Conservation (phyloP, 2,329 filamentous ascomycete genomes). For the Corynespora cassiicola region DNA sequence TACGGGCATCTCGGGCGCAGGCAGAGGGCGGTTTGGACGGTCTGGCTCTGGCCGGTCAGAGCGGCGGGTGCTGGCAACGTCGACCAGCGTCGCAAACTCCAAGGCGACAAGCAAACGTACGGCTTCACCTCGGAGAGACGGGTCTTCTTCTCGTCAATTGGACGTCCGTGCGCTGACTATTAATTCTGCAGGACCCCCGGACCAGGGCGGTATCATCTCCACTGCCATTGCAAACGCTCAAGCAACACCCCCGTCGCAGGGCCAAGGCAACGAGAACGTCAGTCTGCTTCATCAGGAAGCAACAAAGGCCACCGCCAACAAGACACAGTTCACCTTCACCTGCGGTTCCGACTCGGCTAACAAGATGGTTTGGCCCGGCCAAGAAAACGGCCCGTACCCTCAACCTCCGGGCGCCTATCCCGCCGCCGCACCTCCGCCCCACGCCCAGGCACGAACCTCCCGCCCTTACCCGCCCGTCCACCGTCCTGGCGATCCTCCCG, state of each 20-base stretch:
- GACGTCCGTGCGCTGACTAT: conserved; percentile 46
- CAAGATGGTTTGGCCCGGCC: conserved; percentile 76
- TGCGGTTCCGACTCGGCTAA: conserved; percentile 89
- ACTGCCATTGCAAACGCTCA: conserved; percentile 85
- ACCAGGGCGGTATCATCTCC: conserved; percentile 84
- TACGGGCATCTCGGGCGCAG: conserved; percentile 82
- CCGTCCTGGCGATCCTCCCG: conserved; percentile 44
- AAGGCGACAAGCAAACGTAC: conserved; percentile 50
- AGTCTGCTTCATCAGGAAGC: conserved; percentile 78
- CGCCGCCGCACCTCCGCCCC: conserved; percentile 23
- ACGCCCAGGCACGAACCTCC: conserved; percentile 19
- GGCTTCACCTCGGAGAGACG: conserved; percentile 37
- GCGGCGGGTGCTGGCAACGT: conserved; percentile 51
- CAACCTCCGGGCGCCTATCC: conserved; percentile 47
- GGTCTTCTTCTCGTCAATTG: conserved; percentile 13
- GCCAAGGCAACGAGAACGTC: conserved; percentile 75
- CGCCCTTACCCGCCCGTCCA: conserved; percentile 37
- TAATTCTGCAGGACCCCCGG: conserved; percentile 42
- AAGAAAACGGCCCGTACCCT: conserved; percentile 51
- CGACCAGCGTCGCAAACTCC: conserved; percentile 51
- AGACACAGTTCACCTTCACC: conserved; percentile 94
- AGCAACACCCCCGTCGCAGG: conserved; percentile 57
- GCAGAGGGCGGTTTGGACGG: conserved; percentile 82
- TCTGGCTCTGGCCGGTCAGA: conserved; percentile 50
- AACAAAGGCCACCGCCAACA: conserved; percentile 68